Evolutionary conservation across 2,329 filamentous ascomycete genomes (phyloP).

Genomic region (Exophiala xenobiotica): DNA sequence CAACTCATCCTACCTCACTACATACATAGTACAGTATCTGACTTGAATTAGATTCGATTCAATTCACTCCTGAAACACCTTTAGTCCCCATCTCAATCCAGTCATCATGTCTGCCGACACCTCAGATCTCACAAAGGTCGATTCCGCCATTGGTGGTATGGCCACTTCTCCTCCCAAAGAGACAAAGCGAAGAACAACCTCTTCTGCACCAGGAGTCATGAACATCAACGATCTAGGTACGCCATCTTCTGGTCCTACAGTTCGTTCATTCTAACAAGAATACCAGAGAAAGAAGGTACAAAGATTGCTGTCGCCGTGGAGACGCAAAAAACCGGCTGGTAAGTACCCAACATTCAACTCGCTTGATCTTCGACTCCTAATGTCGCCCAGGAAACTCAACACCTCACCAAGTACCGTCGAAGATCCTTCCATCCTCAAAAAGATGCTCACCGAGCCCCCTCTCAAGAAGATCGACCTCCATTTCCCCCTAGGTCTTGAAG

Average conservation of each 20-base stretch:
- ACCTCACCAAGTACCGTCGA: slow-evolving; percentile 74
- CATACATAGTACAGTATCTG: not conserved
- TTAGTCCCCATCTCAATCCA: slow-evolving; percentile 4
- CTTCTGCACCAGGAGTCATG: slow-evolving; percentile 68
- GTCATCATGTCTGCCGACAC: slow-evolving; percentile 31
- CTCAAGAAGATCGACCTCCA: slow-evolving; percentile 93
- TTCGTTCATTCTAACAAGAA: slow-evolving; percentile 1
- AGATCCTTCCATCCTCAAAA: slow-evolving; percentile 80
- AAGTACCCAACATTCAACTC: slow-evolving; percentile 40
- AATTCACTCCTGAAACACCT: not conserved
- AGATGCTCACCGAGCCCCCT: slow-evolving; percentile 73
- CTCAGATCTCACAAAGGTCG: slow-evolving; percentile 66
- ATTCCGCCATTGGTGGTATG: slow-evolving; percentile 83
- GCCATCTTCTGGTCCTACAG: slow-evolving; percentile 34
- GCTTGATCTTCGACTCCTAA: not conserved
- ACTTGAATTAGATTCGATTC: not conserved
- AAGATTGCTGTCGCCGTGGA: slow-evolving; percentile 73
- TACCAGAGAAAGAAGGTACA: slow-evolving; percentile 68
- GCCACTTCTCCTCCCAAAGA: slow-evolving; percentile 60
- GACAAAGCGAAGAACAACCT: slow-evolving; percentile 64
- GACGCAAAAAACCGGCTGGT: slow-evolving; percentile 88
- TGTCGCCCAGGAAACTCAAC: slow-evolving; percentile 79
- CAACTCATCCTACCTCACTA: not conserved
- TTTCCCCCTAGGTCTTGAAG: slow-evolving; percentile 83
- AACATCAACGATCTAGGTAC: slow-evolving; percentile 86